Base-by-base conservation (phyloP, 2,329 filamentous ascomycete genomes). In the Ceratocystis destructans region DNA sequence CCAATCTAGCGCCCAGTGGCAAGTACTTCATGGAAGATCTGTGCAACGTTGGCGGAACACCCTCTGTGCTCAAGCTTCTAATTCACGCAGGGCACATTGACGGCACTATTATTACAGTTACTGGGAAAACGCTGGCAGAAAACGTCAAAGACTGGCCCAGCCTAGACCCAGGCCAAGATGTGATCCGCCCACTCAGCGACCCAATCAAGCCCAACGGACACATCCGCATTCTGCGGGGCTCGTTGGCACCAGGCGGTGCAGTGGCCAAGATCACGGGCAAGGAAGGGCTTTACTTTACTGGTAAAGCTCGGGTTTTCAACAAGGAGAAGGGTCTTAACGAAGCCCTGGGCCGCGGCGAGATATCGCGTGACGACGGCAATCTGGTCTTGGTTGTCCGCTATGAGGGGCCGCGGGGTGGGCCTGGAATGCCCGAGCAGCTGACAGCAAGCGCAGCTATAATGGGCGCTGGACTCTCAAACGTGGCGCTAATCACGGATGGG, bases 181-280 rank as follows among this genome's bases (percentile, higher is more conserved):
- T 97, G 73, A 95, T 97, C 74, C 84, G 88, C 5, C 85, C 88
- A 0, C 79, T 96, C 7, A 79, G 82, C 12, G 70, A 83, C 71
- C 82, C 82, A 64, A 93, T 96, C 79, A 96, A 96, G 75, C 70
- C 80, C 1, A 90, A 86, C 0, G 93, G 93, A 55, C 93, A 97
- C 75, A 82, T 97, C 68, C 90, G 93, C 75, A 89, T 97, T 68
- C 82, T 97, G 2, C 83, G 84, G 68, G 93, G 93, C 22, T 96
- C 96, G 74, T 82, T 96, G 41, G 90, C 92, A 2, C 93, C 93
- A 1, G 88, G 86, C 10, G 93, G 93, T 44, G 89, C 92, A 0
- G 92, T 97, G 1, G 92, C 91, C 68, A 97, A 97, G 76, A 96
- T 97, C 75, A 96, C 93, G 0, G 93, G 93, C 45, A 96, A 96